Evolutionary conservation across 2,329 filamentous ascomycete genomes (phyloP).

Genomic region (Paradendryphiella salina): DNA sequence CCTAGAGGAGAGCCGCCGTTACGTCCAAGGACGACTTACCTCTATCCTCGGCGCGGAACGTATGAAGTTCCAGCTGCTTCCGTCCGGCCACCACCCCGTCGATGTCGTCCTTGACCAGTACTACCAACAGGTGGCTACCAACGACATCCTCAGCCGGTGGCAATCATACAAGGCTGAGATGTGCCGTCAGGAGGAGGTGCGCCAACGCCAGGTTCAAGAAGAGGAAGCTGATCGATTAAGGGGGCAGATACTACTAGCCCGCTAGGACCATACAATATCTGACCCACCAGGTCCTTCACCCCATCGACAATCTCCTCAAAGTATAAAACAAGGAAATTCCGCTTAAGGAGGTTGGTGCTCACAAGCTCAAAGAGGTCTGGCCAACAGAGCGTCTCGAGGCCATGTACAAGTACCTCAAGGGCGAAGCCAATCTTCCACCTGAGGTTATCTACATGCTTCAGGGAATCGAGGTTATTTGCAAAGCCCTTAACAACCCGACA

Average conservation of each 20-base stretch:
- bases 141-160: background rate
- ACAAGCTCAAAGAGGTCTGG: constrained; percentile 4
- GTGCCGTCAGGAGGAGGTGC: background rate
- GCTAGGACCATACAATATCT: background rate
- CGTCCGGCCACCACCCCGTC: constrained; percentile 9
- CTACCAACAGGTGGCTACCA: background rate
- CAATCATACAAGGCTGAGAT: background rate
- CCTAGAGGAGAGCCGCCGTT: constrained; percentile 3
- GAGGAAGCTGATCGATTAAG: background rate
- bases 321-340: constrained; percentile 7
- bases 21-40: constrained; percentile 2
- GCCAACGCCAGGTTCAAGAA: background rate
- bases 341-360: constrained; percentile 7
- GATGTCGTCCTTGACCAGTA: constrained; percentile 9
- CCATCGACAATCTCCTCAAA: constrained; percentile 1
- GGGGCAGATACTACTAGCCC: background rate
- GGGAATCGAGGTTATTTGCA: constrained; percentile 1
- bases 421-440: background rate
- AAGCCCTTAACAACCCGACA: constrained; percentile 4
- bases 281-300: background rate
- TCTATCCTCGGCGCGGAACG: constrained; percentile 6
- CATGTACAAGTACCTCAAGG: background rate
- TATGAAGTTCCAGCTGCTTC: constrained; percentile 5
- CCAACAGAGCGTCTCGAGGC: constrained; percentile 1
- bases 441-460: constrained; percentile 1